phyloP scores from a whole-genome alignment of 768 basidiomycete genomes.

The Phylloporus sp. region DNA sequence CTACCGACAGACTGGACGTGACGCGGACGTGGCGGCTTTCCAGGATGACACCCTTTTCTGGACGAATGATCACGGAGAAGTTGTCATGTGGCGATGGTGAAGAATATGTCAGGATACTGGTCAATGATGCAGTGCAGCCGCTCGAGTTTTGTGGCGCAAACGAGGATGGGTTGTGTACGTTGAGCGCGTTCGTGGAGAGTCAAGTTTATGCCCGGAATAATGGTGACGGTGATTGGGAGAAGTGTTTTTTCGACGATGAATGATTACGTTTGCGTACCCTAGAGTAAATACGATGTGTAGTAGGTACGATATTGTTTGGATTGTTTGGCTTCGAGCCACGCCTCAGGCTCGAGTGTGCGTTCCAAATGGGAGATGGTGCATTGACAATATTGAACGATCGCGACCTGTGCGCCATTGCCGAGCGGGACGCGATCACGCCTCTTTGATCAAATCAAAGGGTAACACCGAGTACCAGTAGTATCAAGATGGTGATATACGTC shows the following conservation, averaged over 20 bases:
- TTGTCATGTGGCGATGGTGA: slow-evolving; percentile 39
- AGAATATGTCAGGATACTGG: slow-evolving; percentile 66
- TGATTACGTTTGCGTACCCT: background rate
- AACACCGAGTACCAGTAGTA: too few relatives aligned
- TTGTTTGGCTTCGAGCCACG: background rate
- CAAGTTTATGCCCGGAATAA: slow-evolving; percentile 63
- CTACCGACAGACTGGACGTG: slow-evolving; percentile 17
- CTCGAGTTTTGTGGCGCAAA: slow-evolving; percentile 55
- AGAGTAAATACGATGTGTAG: background rate
- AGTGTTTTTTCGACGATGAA: slow-evolving; percentile 39
- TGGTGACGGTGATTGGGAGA: slow-evolving; percentile 69
- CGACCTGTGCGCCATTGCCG: too few relatives aligned
- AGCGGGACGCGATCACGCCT: too few relatives aligned
- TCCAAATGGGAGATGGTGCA: too few relatives aligned
- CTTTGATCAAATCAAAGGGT: too few relatives aligned
- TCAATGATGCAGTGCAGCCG: slow-evolving; percentile 69
- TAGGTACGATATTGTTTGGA: too few relatives aligned
- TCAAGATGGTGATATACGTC: too few relatives aligned
- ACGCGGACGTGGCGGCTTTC: slow-evolving; percentile 49
- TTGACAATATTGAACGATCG: too few relatives aligned
- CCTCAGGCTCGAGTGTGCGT: too few relatives aligned
- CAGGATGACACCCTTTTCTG: slow-evolving; percentile 69
- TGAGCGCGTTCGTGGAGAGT: slow-evolving; percentile 64
- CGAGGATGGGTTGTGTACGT: slow-evolving; percentile 53
- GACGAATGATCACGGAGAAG: slow-evolving; percentile 69